phyloP scores from a whole-genome alignment of 2,329 filamentous ascomycete genomes.

The Penicillium sp. region DNA sequence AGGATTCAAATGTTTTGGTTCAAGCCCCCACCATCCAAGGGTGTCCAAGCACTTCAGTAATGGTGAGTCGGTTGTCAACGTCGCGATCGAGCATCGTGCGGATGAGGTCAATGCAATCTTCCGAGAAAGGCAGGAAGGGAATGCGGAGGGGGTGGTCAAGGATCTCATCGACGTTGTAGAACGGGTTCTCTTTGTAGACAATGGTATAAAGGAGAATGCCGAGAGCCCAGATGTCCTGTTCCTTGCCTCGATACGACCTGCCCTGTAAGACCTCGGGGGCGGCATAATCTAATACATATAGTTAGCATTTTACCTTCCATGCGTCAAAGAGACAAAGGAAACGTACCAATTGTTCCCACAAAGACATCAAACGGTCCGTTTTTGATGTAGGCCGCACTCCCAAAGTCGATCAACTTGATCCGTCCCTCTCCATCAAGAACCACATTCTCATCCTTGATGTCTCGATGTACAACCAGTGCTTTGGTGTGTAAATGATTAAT shows the following conservation, averaged over 20 bases:
- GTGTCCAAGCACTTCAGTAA: slow-evolving; percentile 82
- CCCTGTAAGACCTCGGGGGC: slow-evolving; percentile 96
- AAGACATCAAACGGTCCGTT: slow-evolving; percentile 98
- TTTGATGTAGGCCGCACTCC: slow-evolving; percentile 96
- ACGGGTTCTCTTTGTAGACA: slow-evolving; percentile 98
- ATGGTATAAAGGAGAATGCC: slow-evolving; percentile 98
- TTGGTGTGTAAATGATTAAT: slow-evolving; percentile 89
- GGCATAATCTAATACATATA: slow-evolving; percentile 72
- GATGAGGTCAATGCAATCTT: slow-evolving; percentile 89
- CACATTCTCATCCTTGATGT: slow-evolving; percentile 99
- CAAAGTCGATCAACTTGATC: slow-evolving; percentile 98
- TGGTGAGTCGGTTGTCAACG: slow-evolving; percentile 78
- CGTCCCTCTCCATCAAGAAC: slow-evolving; percentile 91
- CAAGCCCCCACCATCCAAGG: slow-evolving; percentile 62
- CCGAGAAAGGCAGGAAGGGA: slow-evolving; percentile 65
- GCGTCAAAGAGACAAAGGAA: slow-evolving; percentile 10
- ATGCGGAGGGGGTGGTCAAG: slow-evolving; percentile 94
- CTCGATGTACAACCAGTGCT: slow-evolving; percentile 88
- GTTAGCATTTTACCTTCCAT: not conserved
- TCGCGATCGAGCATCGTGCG: slow-evolving; percentile 90
- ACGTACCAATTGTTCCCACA: slow-evolving; percentile 92
- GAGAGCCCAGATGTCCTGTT: slow-evolving; percentile 97
- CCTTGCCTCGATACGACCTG: slow-evolving; percentile 87
- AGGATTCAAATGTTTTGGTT: slow-evolving; percentile 1
- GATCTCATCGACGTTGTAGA: slow-evolving; percentile 98